Evolutionary conservation across 2,329 filamentous ascomycete genomes (phyloP).

Genomic region (Fusarium burgessii): DNA sequence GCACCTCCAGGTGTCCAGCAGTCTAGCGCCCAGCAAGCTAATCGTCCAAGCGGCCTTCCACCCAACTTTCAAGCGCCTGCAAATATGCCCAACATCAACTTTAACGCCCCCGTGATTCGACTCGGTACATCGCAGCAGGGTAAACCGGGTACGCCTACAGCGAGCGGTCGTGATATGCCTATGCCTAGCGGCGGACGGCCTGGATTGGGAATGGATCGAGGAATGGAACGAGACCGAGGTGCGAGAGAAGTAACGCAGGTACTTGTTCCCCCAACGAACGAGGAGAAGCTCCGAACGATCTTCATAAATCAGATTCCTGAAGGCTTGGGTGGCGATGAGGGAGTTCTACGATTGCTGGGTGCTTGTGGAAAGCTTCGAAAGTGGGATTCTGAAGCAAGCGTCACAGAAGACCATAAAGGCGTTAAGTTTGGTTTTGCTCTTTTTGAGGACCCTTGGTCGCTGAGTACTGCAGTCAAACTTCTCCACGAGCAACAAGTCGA

Average conservation of each 20-base stretch:
- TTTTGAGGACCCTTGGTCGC: conserved; percentile 90
- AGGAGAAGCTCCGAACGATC: conserved; percentile 92
- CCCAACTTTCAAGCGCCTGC: conserved; percentile 87
- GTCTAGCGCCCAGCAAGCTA: conserved; percentile 78
- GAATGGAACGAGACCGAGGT: conserved; percentile 74
- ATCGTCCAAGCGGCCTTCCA: conserved; percentile 83
- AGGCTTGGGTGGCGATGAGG: conserved; percentile 79
- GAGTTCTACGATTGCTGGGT: conserved; percentile 80
- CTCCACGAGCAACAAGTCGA: conserved; percentile 84
- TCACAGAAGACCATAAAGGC: conserved; percentile 76
- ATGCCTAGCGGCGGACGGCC: conserved; percentile 55
- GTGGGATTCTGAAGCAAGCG: conserved; percentile 81
- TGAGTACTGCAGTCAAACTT: conserved; percentile 86
- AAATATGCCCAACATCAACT: conserved; percentile 98
- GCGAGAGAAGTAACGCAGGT: conserved; percentile 77
- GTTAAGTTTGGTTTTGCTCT: conserved; percentile 95
- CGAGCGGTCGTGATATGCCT: conserved; percentile 57
- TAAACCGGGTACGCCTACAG: conserved; percentile 64
- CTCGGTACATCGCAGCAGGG: conserved; percentile 80
- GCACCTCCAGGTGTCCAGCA: conserved; percentile 82
- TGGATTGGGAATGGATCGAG: conserved; percentile 72
- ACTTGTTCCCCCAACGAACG: conserved; percentile 83
- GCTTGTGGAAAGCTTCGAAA: conserved; percentile 83
- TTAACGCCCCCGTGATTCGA: conserved; percentile 95
- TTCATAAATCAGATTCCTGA: conserved; percentile 90